Conservation (phyloP, 2,329 filamentous ascomycete species). For the Aspergillus aculeatinus region DNA sequence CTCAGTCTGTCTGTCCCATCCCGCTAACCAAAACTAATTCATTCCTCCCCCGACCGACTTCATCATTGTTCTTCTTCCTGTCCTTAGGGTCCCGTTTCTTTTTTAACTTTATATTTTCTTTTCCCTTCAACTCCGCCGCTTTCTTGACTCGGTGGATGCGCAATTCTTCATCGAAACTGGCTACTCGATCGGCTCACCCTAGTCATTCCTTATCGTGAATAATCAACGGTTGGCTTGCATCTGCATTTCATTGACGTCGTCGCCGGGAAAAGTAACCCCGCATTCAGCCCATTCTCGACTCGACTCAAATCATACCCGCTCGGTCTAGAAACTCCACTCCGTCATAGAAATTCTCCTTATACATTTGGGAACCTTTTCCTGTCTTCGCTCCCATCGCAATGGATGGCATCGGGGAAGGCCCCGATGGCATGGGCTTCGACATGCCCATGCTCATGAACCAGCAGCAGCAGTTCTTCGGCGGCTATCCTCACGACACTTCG, state of each 20-base stretch:
- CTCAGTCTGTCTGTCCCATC: not conserved
- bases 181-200: conserved; percentile 11
- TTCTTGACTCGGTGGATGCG: conserved; percentile 1
- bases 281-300: conserved; percentile 14
- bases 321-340: conserved; percentile 17
- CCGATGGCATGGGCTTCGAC: conserved; percentile 44
- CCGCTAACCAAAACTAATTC: not conserved
- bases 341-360: conserved; percentile 12
- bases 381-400: conserved; percentile 21
- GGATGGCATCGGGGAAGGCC: conserved; percentile 38
- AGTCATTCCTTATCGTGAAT: conserved; percentile 17
- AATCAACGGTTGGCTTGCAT: not conserved
- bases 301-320: conserved; percentile 18
- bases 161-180: conserved; percentile 7
- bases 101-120: conserved; percentile 10
- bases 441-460: conserved; percentile 59
- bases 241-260: conserved; percentile 13
- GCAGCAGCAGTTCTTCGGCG: conserved; percentile 68
- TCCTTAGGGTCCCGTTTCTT: conserved; percentile 9
- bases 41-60: not conserved
- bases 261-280: conserved; percentile 20
- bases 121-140: conserved; percentile 9
- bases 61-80: conserved; percentile 4
- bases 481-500: conserved; percentile 61
- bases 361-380: not conserved